phyloP scores from a whole-genome alignment of 345 rosid genomes.

The Eucalyptus erythrocorys region DNA sequence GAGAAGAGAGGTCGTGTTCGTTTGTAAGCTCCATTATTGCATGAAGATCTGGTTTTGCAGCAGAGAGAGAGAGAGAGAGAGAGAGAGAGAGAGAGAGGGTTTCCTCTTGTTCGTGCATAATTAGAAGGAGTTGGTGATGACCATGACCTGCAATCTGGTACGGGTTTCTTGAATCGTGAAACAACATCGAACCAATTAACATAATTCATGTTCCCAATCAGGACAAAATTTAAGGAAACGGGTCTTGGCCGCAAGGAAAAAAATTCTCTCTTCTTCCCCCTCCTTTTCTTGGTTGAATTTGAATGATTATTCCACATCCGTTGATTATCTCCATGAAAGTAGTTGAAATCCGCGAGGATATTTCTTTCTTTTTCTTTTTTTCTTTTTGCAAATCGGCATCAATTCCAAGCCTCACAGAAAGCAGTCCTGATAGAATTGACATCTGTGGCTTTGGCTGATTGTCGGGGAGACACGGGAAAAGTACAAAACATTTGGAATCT shows the following conservation, averaged over 20 bases:
- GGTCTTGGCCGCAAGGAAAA: neutral
- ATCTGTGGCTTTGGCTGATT: constrained; percentile 13
- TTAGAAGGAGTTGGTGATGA: neutral
- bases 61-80: neutral
- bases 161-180: neutral
- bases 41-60: neutral
- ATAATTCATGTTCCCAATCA: neutral
- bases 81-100: neutral
- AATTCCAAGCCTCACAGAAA: neutral
- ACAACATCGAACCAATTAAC: neutral
- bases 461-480: constrained; percentile 51
- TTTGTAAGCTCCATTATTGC: neutral
- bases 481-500: constrained; percentile 73
- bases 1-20: neutral
- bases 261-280: neutral
- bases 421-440: neutral
- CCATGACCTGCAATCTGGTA: neutral
- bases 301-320: neutral
- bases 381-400: neutral
- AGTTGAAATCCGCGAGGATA: neutral
- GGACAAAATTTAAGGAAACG: neutral
- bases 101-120: neutral
- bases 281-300: neutral
- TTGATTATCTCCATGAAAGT: neutral
- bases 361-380: fast-evolving